Base-by-base conservation (phyloP, 495 filamentous ascomycete species). In the Aspergillus nidulans region DNA sequence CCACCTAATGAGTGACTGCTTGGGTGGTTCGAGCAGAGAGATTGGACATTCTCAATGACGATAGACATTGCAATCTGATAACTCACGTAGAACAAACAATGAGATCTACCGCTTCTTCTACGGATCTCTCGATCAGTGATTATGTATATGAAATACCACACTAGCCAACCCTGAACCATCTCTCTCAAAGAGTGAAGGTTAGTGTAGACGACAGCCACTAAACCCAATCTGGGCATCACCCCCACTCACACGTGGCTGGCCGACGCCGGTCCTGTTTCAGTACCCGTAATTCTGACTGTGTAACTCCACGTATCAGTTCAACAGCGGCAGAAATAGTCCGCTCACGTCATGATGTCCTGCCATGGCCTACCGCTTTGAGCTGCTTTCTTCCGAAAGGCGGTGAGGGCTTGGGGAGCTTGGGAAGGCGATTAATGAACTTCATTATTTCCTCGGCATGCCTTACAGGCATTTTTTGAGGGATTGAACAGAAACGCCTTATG, bases 181-280 rank as follows among this genome's bases (percentile, higher is more conserved):
- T 34, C 30, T 4, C 26, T 34, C 30, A 34, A 34, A 12, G 36
- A 43, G n/a, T 52, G 18, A 45, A 45, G 42, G 42, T n/a, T n/a
- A 49, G 39, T 39, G 19, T 38, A 38, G 47, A 34, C 51, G 12
- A 19, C 8, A 40, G n/a, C 20, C 41, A 16, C 52, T 54, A 55
- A 48, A 4, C 43, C 43, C 1, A 1, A 5, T 45, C 13, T 19
- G 26, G 52, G 10, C 25, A 4, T 18, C 41, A 6, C 4, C 53
- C 45, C 53, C 53, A 49, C 53, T 25, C 53, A 49, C 53, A 56
- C 53, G 53, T 56, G 53, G 53, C 45, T 47, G 43, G 38, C 39
- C 23, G 50, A 44, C 50, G 39, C 50, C 19, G 48, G 25, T 10
- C 21, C 38, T 42, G 36, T 52, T 38, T 41, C 25, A 42, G 32